Conservation (phyloP, 1,284 basidiomycete genomes). For the Fomitopsis schrenkii region DNA sequence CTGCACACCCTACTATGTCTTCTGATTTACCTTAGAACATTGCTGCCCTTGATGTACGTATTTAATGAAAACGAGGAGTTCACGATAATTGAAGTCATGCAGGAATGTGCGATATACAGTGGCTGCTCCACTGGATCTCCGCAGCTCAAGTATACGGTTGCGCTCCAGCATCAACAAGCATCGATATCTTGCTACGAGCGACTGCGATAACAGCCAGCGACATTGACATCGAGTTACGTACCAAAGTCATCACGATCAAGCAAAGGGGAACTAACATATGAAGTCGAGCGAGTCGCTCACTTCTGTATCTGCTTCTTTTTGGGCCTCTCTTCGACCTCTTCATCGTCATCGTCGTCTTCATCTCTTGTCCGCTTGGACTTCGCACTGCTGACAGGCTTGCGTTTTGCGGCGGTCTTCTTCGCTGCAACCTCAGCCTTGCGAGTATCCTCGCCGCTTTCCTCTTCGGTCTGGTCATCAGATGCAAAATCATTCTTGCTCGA, state of each 20-base stretch:
- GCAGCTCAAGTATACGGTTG: too few relatives aligned
- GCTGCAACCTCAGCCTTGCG: conserved; percentile 15
- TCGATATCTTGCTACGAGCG: too few relatives aligned
- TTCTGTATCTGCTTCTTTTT: conserved; percentile 17
- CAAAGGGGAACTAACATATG: background rate
- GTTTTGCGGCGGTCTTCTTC: conserved; percentile 13
- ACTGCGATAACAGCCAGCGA: too few relatives aligned
- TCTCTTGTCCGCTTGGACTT: background rate
- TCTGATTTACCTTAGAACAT: too few relatives aligned
- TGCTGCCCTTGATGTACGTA: too few relatives aligned
- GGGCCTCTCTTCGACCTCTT: conserved; percentile 26
- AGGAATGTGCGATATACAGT: too few relatives aligned
- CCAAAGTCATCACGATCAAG: background rate
- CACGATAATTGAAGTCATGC: too few relatives aligned
- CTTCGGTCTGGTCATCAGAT: conserved; percentile 19
- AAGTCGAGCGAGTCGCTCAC: background rate
- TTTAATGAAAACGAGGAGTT: too few relatives aligned
- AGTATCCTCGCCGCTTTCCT: conserved; percentile 14
- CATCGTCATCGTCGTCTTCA: conserved; percentile 19
- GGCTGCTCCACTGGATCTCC: too few relatives aligned
- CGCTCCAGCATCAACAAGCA: too few relatives aligned
- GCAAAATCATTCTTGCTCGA: conserved; percentile 16
- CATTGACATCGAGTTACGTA: background rate
- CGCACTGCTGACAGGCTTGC: background rate
- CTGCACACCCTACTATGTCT: too few relatives aligned